Evolutionary conservation across 1,284 basidiomycete genomes (phyloP).

Genomic region (Moesziomyces aphidis): DNA sequence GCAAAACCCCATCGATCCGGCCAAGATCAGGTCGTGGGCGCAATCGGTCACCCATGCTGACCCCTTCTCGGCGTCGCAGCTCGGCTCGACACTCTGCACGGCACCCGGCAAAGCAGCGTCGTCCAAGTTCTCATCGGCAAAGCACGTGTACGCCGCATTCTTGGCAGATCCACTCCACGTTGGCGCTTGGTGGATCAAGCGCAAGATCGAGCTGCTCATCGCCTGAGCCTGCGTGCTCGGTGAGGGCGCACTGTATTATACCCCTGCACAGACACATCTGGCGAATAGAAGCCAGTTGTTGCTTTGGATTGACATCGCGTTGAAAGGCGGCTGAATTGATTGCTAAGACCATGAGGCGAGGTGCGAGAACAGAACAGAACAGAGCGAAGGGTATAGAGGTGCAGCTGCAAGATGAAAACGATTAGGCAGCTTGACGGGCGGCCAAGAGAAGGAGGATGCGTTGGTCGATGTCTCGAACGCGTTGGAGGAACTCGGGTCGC

Average conservation of each 20-base stretch:
- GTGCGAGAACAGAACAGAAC: neutral
- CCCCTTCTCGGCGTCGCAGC: slow-evolving; percentile 23
- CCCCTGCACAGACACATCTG: neutral
- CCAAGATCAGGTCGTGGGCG: slow-evolving; percentile 43
- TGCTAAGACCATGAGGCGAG: slow-evolving; percentile 2
- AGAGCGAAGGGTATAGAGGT: neutral
- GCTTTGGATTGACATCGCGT: too few species aligned
- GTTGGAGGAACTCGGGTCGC: slow-evolving; percentile 2
- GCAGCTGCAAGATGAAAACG: neutral
- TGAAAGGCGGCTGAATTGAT: neutral
- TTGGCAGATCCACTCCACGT: slow-evolving; percentile 32
- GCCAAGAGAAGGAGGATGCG: slow-evolving; percentile 13
- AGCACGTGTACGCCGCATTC: slow-evolving; percentile 35
- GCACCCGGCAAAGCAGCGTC: slow-evolving; percentile 21
- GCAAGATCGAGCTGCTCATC: slow-evolving; percentile 38
- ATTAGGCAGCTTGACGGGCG: neutral
- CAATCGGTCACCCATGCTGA: slow-evolving; percentile 32
- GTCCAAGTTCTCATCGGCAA: slow-evolving; percentile 19
- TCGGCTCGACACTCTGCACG: slow-evolving; percentile 15
- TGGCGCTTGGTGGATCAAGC: slow-evolving; percentile 48
- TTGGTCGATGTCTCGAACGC: slow-evolving; percentile 12
- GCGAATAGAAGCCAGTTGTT: too few species aligned
- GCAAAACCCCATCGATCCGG: slow-evolving; percentile 47
- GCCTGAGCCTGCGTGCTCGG: slow-evolving; percentile 12
- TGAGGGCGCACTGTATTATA: slow-evolving; percentile 3